These are phyloP conservation scores for Fusarium sp. DNA, from an alignment of 2,329 filamentous ascomycete genomes.

Conservation along the genomic window DNA sequence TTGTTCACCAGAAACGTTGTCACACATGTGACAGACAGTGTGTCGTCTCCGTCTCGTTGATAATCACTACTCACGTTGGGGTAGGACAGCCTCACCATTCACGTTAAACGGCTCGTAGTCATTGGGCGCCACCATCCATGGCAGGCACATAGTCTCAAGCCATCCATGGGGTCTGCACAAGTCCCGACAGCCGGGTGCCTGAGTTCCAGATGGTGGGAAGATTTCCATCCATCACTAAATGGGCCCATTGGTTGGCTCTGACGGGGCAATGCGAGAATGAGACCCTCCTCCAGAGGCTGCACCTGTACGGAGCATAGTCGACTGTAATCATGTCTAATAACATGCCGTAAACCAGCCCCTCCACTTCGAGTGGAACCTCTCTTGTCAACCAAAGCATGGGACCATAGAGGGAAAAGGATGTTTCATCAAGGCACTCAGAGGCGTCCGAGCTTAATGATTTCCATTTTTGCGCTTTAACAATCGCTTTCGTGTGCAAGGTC, in stretches of 20 bases:
- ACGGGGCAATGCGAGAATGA: slow-evolving; percentile 32
- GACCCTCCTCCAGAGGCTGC: slow-evolving; percentile 38
- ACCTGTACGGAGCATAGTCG: slow-evolving; percentile 33
- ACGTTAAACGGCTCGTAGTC: slow-evolving; percentile 26
- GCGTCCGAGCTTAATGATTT: slow-evolving; percentile 26
- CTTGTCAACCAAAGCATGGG: slow-evolving; percentile 38
- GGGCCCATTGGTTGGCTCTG: slow-evolving; percentile 29
- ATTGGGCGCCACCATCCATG: slow-evolving; percentile 3
- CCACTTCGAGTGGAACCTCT: slow-evolving; percentile 45
- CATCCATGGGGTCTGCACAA: slow-evolving; percentile 24
- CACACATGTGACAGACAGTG: slow-evolving; percentile 8
- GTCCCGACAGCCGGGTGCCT: slow-evolving; percentile 31
- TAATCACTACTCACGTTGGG: slow-evolving; percentile 20
- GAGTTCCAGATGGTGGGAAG: slow-evolving; percentile 37
- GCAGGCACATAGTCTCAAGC: slow-evolving; percentile 15
- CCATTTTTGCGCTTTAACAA: slow-evolving; percentile 21
- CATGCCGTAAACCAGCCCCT: slow-evolving; percentile 42
- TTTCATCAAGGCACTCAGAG: slow-evolving; percentile 25
- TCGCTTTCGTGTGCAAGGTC: slow-evolving; percentile 5
- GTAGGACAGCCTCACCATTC: slow-evolving; percentile 21
- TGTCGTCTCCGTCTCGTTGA: slow-evolving; percentile 18
- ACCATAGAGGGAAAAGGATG: slow-evolving; percentile 35
- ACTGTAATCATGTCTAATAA: slow-evolving; percentile 37
- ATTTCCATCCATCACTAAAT: slow-evolving; percentile 16
- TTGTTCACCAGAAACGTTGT: slow-evolving; percentile 27